Conservation (phyloP, 2,329 filamentous ascomycete genomes). For the Pseudogymnoascus sp. region DNA sequence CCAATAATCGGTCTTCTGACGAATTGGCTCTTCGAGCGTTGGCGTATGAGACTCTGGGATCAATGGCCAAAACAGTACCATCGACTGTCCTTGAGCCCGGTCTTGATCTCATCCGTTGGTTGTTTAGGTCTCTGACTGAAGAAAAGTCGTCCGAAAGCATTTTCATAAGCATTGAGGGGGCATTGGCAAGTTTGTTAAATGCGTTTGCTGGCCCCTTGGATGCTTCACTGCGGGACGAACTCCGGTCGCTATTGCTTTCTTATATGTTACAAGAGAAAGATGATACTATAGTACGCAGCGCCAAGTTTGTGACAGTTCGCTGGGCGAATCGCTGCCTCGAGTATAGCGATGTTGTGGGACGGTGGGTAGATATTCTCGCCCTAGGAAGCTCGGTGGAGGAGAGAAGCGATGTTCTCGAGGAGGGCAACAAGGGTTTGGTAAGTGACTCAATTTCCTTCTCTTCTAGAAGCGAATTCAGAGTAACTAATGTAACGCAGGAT, state of each 20-base stretch:
- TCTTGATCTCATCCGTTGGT: conserved; percentile 59
- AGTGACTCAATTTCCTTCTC: conserved; percentile 39
- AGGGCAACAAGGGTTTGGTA: conserved; percentile 81
- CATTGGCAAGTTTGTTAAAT: conserved; percentile 68
- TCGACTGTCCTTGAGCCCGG: conserved; percentile 42
- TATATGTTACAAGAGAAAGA: conserved; percentile 53
- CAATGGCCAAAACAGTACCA: conserved; percentile 61
- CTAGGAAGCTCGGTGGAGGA: conserved; percentile 58
- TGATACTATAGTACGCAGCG: conserved; percentile 55
- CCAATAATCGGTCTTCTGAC: conserved; percentile 49
- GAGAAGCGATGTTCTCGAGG: conserved; percentile 76
- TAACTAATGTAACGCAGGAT: conserved; percentile 23
- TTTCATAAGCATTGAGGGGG: conserved; percentile 81
- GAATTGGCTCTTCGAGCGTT: conserved; percentile 63
- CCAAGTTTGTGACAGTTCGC: conserved; percentile 73
- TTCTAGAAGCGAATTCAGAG: neutral
- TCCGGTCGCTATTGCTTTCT: conserved; percentile 50
- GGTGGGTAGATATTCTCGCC: conserved; percentile 85
- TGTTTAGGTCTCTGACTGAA: conserved; percentile 74
- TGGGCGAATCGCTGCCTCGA: conserved; percentile 85
- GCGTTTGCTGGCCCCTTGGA: conserved; percentile 38
- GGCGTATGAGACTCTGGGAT: conserved; percentile 85
- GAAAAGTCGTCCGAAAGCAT: conserved; percentile 67
- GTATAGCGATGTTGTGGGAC: conserved; percentile 67
- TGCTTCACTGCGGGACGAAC: conserved; percentile 23